Conservation (phyloP, 2,329 filamentous ascomycete species). For the Fusarium subglutinans region DNA sequence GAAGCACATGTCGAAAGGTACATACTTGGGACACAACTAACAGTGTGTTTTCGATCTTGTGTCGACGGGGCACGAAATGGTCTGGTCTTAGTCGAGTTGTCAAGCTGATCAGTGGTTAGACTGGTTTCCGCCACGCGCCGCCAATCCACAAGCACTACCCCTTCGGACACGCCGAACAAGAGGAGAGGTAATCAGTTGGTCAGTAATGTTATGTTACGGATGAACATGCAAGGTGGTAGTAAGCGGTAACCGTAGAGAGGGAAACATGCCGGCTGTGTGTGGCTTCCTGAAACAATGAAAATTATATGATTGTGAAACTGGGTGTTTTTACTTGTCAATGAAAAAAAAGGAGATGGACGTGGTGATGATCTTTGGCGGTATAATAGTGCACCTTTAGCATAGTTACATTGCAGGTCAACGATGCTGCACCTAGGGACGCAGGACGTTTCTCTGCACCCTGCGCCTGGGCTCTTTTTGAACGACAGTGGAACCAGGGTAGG, state of each 20-base stretch:
- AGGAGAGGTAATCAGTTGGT: slow-evolving; percentile 2
- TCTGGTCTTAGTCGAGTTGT: slow-evolving; percentile 10
- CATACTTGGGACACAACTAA: slow-evolving; percentile 1
- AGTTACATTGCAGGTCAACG: slow-evolving; percentile 7
- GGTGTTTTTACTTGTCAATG: background rate
- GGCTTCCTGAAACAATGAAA: slow-evolving; percentile 8
- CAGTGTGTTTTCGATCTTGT: background rate
- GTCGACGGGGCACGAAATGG: background rate
- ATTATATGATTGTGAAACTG: background rate
- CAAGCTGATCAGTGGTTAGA: slow-evolving; percentile 23
- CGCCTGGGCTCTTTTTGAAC: slow-evolving; percentile 6
- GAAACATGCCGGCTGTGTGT: background rate
- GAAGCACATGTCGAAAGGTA: slow-evolving; percentile 19
- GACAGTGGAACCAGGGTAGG: slow-evolving; percentile 26
- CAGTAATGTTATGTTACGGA: background rate
- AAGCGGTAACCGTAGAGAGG: background rate
- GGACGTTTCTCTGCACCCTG: slow-evolving; percentile 13
- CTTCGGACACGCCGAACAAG: slow-evolving; percentile 31
- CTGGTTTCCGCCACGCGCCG: slow-evolving; percentile 29
- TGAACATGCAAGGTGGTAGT: background rate
- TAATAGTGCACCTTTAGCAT: background rate
- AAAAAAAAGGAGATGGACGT: background rate
- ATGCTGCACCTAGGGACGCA: slow-evolving; percentile 16
- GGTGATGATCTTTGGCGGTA: slow-evolving; percentile 15
- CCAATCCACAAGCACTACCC: slow-evolving; percentile 32